Percentiles rank a stretch among this genome's conserved stretches.
phyloP scores from a whole-genome alignment of 129 eudicot genomes.

The Erigeron canadensis region DNA sequence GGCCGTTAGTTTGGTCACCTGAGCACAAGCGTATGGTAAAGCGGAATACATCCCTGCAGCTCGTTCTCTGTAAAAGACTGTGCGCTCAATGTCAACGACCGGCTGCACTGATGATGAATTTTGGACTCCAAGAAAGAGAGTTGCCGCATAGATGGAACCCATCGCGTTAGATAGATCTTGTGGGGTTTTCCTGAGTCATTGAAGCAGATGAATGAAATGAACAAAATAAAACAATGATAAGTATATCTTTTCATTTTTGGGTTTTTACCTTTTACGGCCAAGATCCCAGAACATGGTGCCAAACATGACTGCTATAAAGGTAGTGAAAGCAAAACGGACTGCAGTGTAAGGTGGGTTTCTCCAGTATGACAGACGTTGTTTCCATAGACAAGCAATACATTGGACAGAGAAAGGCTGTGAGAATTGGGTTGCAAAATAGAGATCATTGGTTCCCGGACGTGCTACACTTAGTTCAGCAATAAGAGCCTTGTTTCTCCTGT shows the following conservation, averaged over 20 bases:
- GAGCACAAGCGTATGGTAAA: slow-evolving; percentile 47
- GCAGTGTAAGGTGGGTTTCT: slow-evolving; percentile 52
- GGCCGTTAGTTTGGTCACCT: slow-evolving; percentile 27
- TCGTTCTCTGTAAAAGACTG: slow-evolving; percentile 55
- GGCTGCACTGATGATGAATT: slow-evolving; percentile 48
- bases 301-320: slow-evolving; percentile 36
- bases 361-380: slow-evolving; percentile 52
- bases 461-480: slow-evolving; percentile 44
- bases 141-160: slow-evolving; percentile 50
- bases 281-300: slow-evolving; percentile 57
- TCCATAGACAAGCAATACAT: slow-evolving; percentile 47
- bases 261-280: slow-evolving; percentile 41
- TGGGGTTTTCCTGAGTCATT: slow-evolving; percentile 25
- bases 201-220: not conserved
- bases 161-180: slow-evolving; percentile 38
- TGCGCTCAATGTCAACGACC: slow-evolving; percentile 50
- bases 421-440: slow-evolving; percentile 37
- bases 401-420: slow-evolving; percentile 43
- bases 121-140: slow-evolving; percentile 41
- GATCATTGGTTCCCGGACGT: slow-evolving; percentile 41
- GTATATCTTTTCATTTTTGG: not conserved
- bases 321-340: slow-evolving; percentile 39
- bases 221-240: not conserved
- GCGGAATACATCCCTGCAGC: slow-evolving; percentile 60
- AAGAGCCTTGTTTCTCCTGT: slow-evolving; percentile 54